These are phyloP conservation scores for Phytophthora macrochlamydospora DNA, from an alignment of 352 stramenopile species.

Conservation along the genomic window DNA sequence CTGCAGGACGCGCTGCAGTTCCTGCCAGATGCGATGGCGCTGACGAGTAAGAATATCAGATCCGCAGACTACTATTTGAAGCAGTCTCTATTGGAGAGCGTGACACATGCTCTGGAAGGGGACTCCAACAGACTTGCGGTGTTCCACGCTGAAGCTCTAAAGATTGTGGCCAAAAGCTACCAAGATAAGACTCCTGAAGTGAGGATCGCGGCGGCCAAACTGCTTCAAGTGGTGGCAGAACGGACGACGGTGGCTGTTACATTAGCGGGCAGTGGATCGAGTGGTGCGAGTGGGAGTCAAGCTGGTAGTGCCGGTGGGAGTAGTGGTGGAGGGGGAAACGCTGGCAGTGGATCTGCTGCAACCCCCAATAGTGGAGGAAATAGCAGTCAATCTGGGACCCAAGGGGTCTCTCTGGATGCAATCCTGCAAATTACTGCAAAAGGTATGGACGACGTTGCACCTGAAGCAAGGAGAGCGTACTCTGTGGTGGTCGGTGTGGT, in stretches of 20 bases:
- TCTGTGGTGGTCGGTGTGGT: slow-evolving; percentile 77
- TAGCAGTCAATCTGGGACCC: slow-evolving; percentile 12
- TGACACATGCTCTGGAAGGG: slow-evolving; percentile 57
- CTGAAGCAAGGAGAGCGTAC: slow-evolving; percentile 64
- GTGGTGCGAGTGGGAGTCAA: slow-evolving; percentile 14
- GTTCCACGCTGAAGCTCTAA: slow-evolving; percentile 70
- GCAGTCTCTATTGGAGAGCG: slow-evolving; percentile 72
- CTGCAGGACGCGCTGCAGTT: slow-evolving; percentile 70
- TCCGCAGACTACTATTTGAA: slow-evolving; percentile 82
- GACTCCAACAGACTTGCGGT: slow-evolving; percentile 42
- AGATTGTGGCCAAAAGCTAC: slow-evolving; percentile 69
- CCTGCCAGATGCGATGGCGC: slow-evolving; percentile 63
- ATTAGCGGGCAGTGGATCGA: slow-evolving; percentile 12
- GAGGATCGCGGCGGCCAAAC: slow-evolving; percentile 54
- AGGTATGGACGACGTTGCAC: slow-evolving; percentile 74
- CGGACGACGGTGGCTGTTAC: slow-evolving; percentile 39
- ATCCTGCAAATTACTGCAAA: slow-evolving; percentile 78
- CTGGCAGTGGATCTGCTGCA: slow-evolving; percentile 13
- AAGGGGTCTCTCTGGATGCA: slow-evolving; percentile 65
- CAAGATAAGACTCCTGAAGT: slow-evolving; percentile 85
- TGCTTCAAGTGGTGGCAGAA: slow-evolving; percentile 70
- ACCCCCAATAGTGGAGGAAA: slow-evolving; percentile 17
- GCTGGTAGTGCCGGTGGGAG: slow-evolving; percentile 28
- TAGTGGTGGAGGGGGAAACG: slow-evolving; percentile 17
- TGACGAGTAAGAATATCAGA: slow-evolving; percentile 64